phyloP scores from a whole-genome alignment of 345 rosid species.

The Rhizophora apiculata region DNA sequence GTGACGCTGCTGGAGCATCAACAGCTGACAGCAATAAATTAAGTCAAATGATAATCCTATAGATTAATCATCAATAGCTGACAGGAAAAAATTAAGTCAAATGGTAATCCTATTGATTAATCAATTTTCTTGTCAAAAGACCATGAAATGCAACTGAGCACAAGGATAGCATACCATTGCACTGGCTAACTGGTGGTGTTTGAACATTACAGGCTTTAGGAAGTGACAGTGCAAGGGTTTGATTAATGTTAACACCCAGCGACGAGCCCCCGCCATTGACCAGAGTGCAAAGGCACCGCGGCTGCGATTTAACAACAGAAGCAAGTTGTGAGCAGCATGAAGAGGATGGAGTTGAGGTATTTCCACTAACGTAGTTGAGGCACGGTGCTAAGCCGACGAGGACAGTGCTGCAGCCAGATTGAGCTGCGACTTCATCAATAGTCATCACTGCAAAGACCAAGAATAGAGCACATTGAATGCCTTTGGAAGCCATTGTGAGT shows the following conservation, averaged over 20 bases:
- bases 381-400: slow-evolving; percentile 40
- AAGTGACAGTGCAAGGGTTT: slow-evolving; percentile 37
- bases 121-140: not conserved
- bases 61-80: not conserved
- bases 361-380: slow-evolving; percentile 41
- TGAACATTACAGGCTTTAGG: slow-evolving; percentile 36
- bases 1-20: slow-evolving; percentile 9
- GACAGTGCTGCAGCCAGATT: slow-evolving; percentile 37
- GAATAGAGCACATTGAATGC: slow-evolving; percentile 3
- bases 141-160: not conserved
- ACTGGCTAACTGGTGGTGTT: slow-evolving; percentile 36
- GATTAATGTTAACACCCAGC: slow-evolving; percentile 28
- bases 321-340: slow-evolving; percentile 54
- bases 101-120: not conserved
- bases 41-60: not conserved
- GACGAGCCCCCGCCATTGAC: slow-evolving; percentile 36
- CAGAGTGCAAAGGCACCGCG: slow-evolving; percentile 42
- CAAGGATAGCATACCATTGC: slow-evolving; percentile 24
- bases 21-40: not conserved
- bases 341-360: slow-evolving; percentile 46
- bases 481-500: slow-evolving; percentile 14
- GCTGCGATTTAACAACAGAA: slow-evolving; percentile 43
- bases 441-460: slow-evolving; percentile 13
- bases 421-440: slow-evolving; percentile 19
- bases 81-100: not conserved